Evolutionary conservation across 2,329 filamentous ascomycete genomes (phyloP).

Genomic region (Claviceps citrina): DNA sequence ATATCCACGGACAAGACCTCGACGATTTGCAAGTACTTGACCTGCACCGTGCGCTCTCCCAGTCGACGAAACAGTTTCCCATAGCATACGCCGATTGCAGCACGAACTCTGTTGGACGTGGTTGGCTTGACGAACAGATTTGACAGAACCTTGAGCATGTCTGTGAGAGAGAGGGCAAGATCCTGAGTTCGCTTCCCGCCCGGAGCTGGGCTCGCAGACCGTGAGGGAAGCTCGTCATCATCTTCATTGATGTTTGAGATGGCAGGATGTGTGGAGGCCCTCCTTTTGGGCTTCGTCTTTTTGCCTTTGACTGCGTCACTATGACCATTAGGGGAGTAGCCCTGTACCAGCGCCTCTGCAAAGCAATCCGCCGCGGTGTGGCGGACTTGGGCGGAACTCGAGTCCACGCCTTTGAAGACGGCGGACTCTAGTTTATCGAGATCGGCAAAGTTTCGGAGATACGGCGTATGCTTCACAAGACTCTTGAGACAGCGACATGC

Average conservation of each 20-base stretch:
- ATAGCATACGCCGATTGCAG: constrained; percentile 78
- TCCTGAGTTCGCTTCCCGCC: constrained; percentile 53
- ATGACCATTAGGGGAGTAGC: constrained; percentile 42
- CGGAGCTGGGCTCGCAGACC: constrained; percentile 60
- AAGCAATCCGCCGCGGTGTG: constrained; percentile 78
- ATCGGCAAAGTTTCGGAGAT: constrained; percentile 77
- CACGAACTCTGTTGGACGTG: constrained; percentile 65
- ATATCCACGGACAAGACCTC: constrained; percentile 69
- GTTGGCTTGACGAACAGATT: constrained; percentile 63
- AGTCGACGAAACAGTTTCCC: constrained; percentile 63
- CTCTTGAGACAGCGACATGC: constrained; percentile 67
- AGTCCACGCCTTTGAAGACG: constrained; percentile 78
- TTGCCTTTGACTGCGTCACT: constrained; percentile 46
- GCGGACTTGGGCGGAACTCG: constrained; percentile 55
- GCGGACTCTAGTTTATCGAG: constrained; percentile 76
- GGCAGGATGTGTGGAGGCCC: constrained; percentile 43
- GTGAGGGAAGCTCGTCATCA: constrained; percentile 53
- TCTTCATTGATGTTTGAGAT: constrained; percentile 37
- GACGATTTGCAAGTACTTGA: constrained; percentile 66
- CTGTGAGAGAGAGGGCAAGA: constrained; percentile 57
- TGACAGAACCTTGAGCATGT: constrained; percentile 67
- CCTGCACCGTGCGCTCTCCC: constrained; percentile 69
- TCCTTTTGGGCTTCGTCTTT: constrained; percentile 50
- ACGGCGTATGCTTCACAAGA: constrained; percentile 55
- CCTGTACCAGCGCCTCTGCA: constrained; percentile 68